Evolutionary conservation across 1,284 basidiomycete genomes (phyloP).

Genomic region (Melampsora larici-populina): DNA sequence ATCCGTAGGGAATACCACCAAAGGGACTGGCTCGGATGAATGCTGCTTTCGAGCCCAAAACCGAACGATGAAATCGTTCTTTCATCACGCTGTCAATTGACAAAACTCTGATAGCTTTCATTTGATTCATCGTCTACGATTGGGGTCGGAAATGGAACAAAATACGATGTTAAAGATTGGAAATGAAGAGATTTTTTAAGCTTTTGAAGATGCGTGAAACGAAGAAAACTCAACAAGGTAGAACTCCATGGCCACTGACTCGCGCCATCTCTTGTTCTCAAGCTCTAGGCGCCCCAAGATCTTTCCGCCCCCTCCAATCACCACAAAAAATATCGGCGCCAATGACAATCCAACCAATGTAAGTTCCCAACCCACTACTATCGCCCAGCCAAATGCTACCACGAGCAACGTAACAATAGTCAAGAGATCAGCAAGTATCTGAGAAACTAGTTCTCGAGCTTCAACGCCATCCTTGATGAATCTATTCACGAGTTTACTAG

Average conservation of each 20-base stretch:
- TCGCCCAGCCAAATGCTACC: constrained; percentile 80
- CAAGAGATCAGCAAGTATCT: constrained; percentile 68
- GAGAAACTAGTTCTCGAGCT: constrained; percentile 71
- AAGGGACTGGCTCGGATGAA: constrained; percentile 37
- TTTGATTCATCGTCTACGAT: constrained; percentile 37
- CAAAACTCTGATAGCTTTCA: constrained; percentile 31
- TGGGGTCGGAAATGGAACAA: not conserved
- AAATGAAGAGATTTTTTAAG: not conserved
- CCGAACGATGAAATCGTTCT: constrained; percentile 16
- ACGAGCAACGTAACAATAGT: constrained; percentile 77
- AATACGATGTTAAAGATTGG: not conserved
- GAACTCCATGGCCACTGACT: constrained; percentile 78
- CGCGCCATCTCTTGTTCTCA: constrained; percentile 75
- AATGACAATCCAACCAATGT: constrained; percentile 85
- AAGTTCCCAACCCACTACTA: constrained; percentile 83
- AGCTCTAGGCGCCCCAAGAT: constrained; percentile 70
- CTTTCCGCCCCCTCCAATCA: constrained; percentile 69
- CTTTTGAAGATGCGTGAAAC: constrained; percentile 42
- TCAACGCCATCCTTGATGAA: constrained; percentile 90
- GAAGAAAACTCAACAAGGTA: constrained; percentile 65
- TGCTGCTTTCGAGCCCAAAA: constrained; percentile 24
- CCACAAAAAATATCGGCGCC: constrained; percentile 73
- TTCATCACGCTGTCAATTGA: constrained; percentile 27
- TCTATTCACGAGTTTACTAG: constrained; percentile 68
- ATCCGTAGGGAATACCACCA: constrained; percentile 29